Evolutionary conservation across 768 basidiomycete genomes (phyloP).

Genomic region (Hebeloma cylindrosporum): DNA sequence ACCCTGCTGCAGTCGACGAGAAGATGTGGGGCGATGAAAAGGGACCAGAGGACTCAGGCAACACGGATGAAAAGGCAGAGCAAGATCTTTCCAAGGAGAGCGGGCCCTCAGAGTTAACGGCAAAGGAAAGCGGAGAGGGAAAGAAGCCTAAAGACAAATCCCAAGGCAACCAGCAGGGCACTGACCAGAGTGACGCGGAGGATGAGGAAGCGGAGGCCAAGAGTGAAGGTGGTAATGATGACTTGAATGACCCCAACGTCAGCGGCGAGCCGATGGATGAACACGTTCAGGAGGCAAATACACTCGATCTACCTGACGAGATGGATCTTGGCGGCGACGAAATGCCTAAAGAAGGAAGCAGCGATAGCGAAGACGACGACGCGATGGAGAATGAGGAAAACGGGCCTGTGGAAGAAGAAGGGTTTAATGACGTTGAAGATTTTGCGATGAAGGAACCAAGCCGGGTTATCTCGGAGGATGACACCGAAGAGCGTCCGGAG

Average conservation of each 20-base stretch:
- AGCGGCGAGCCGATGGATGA: constrained; percentile 75
- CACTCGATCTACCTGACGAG: constrained; percentile 88
- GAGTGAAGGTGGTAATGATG: constrained; percentile 35
- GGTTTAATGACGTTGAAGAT: constrained; percentile 32
- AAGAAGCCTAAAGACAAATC: constrained; percentile 34
- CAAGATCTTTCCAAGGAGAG: constrained; percentile 58
- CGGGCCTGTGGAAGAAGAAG: constrained; percentile 32
- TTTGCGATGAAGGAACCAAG: constrained; percentile 34
- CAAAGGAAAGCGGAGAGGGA: constrained; percentile 64
- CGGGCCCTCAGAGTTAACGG: constrained; percentile 66
- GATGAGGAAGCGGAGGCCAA: constrained; percentile 23
- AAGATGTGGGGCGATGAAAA: constrained; percentile 94
- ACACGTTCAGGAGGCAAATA: constrained; percentile 73
- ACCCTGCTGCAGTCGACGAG: constrained; percentile 87
- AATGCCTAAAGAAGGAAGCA: constrained; percentile 30
- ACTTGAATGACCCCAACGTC: constrained; percentile 43
- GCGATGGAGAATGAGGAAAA: constrained; percentile 31
- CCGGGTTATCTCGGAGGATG: too few species aligned
- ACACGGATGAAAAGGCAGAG: constrained; percentile 55
- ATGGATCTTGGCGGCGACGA: constrained; percentile 59
- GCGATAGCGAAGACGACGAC: constrained; percentile 35
- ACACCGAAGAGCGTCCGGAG: constrained; percentile 21
- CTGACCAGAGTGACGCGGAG: constrained; percentile 18
- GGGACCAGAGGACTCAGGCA: constrained; percentile 50
- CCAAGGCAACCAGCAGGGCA: constrained; percentile 27